Base-by-base conservation (phyloP, 1,284 basidiomycete genomes). In the Phellopilus nigrolimitatus region DNA sequence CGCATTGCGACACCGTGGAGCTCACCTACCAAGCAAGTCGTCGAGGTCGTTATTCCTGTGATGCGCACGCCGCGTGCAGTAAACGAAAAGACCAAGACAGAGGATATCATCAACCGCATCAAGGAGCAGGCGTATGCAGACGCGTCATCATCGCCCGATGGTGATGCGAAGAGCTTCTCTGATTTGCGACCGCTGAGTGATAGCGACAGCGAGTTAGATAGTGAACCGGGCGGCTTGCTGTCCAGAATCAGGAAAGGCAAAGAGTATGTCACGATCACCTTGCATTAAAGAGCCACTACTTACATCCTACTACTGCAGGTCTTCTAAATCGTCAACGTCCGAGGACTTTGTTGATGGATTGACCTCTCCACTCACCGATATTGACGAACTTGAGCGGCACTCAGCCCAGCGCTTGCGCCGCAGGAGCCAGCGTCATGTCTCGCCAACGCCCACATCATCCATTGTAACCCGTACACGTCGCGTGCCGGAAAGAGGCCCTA, bases 101-200 rank as follows among this genome's bases (percentile, higher is more conserved):
- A 73, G 13, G 67, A 72, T 56, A 70, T 86, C 34, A 80, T 88
- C 43, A 80, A 74, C 4, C 68, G 77, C 28, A 83, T 88, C 52
- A 82, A 74, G 63, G 80, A 76, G 4, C 72, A 70, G 52, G 80
- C 76, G 2, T 68, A 67, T 43, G 73, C 72, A n/a, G n/a, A n/a
- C 12, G 69, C 67, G 22, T 68, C 60, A 15, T 59, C 62, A 12
- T 69, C 69, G 27, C 78, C 74, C 39, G 71, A 73, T 12, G 72
- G 75, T 13, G 45, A 47, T 25, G 34, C 57, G 19, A 62, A 55
- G 25, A 44, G 62, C 17, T 54, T 60, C 31, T 56, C 65, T 33
- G 62, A 71, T 46, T 68, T 79, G 57, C 65, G 67, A 15, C 76
- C 79, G 10, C 62, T 68, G 17, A 71, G 72, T 40, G 75, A 75